These are phyloP conservation scores for Backusella morwellensis DNA, from an alignment of 192 early-diverging fungal species.

Conservation along the genomic window DNA sequence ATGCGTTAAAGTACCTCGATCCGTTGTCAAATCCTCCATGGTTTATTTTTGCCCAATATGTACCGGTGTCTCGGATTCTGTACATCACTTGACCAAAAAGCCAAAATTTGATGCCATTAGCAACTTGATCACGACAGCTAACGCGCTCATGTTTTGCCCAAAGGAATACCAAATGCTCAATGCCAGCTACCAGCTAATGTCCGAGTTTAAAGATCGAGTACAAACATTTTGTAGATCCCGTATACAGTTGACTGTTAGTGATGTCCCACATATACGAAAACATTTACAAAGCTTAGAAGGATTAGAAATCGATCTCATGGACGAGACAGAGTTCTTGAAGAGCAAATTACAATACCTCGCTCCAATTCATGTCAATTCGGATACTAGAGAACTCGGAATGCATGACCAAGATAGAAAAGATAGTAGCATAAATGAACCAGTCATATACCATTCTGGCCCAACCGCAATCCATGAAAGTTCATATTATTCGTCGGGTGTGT, in stretches of 20 bases:
- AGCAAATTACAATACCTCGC: constrained; percentile 36
- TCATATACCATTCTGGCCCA: neutral
- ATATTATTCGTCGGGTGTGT: neutral
- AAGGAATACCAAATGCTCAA: constrained; percentile 25
- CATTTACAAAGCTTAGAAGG: constrained; percentile 43
- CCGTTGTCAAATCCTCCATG: constrained; percentile 40
- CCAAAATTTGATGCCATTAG: constrained; percentile 38
- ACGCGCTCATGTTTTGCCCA: constrained; percentile 42
- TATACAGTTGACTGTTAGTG: constrained; percentile 19
- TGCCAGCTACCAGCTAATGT: constrained; percentile 8
- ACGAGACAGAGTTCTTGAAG: constrained; percentile 40
- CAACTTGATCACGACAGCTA: constrained; percentile 39
- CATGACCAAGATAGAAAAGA: neutral
- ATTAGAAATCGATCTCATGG: constrained; percentile 36
- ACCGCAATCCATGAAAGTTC: neutral
- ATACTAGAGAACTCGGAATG: neutral
- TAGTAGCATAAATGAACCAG: neutral
- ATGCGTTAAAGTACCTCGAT: constrained; percentile 51
- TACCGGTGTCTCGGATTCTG: neutral
- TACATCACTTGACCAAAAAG: constrained; percentile 33
- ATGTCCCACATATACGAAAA: constrained; percentile 32
- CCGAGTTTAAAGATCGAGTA: constrained; percentile 14
- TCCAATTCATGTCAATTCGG: constrained; percentile 15
- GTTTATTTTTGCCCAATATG: constrained; percentile 63
- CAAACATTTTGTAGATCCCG: constrained; percentile 32